Conservation (phyloP, 345 rosid genomes). For the Melastoma malabathricum region DNA sequence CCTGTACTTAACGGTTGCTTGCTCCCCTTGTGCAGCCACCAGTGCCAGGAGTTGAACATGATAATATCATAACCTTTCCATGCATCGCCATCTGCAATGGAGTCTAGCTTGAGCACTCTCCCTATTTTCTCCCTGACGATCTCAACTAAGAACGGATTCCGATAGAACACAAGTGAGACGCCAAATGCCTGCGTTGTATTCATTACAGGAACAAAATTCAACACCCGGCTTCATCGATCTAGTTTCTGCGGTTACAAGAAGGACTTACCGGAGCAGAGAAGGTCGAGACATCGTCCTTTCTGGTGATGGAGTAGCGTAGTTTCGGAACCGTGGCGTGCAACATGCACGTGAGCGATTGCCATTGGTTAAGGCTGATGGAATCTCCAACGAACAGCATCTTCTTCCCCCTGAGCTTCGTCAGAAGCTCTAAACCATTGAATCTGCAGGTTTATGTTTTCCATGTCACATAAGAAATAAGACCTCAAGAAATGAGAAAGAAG, state of each 20-base stretch:
- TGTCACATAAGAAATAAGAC: too few relatives aligned
- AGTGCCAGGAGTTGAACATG: slow-evolving; percentile 58
- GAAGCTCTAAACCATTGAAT: slow-evolving; percentile 33
- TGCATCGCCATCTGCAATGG: slow-evolving; percentile 28
- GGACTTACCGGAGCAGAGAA: slow-evolving; percentile 24
- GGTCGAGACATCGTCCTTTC: slow-evolving; percentile 19
- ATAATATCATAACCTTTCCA: slow-evolving; percentile 49
- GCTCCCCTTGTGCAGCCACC: slow-evolving; percentile 58
- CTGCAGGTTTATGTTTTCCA: slow-evolving; percentile 15
- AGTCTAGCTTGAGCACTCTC: slow-evolving; percentile 38
- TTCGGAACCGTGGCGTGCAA: slow-evolving; percentile 42
- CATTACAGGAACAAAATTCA: not conserved
- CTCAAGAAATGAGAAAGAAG: too few relatives aligned
- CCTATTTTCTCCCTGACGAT: slow-evolving; percentile 32
- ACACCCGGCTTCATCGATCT: not conserved
- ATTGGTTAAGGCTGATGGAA: slow-evolving; percentile 69
- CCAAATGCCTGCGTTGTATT: slow-evolving; percentile 23
- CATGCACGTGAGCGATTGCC: slow-evolving; percentile 69
- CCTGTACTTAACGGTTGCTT: slow-evolving; percentile 32
- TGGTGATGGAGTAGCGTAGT: slow-evolving; percentile 18
- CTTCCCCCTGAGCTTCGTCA: slow-evolving; percentile 42
- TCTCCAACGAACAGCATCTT: slow-evolving; percentile 70
- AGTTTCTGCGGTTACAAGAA: not conserved
- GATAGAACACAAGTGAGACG: slow-evolving; percentile 21
- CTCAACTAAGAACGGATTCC: slow-evolving; percentile 38